Conservation (phyloP, 2,329 filamentous ascomycete species). For the Cadophora gregata region DNA sequence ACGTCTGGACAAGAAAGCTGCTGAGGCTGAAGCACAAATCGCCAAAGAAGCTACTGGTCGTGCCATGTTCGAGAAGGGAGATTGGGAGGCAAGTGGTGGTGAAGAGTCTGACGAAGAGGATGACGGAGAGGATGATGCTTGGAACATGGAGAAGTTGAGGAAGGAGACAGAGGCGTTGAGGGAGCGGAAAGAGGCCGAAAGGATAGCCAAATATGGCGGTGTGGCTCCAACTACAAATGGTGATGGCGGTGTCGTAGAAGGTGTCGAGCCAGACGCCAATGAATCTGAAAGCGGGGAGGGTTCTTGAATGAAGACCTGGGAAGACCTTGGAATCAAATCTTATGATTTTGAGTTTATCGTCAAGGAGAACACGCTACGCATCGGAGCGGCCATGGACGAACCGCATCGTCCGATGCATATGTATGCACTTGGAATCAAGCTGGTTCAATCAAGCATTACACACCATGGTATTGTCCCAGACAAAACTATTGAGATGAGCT, state of each 20-base stretch:
- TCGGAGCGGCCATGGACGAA: background rate
- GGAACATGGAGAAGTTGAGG: conserved; percentile 83
- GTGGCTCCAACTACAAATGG: conserved; percentile 16
- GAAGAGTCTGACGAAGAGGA: conserved; percentile 51
- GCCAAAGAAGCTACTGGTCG: conserved; percentile 96
- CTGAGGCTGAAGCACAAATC: conserved; percentile 86
- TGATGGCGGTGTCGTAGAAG: conserved; percentile 6
- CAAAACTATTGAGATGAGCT: background rate
- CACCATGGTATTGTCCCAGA: background rate
- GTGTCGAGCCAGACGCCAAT: conserved; percentile 15
- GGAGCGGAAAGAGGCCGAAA: conserved; percentile 79
- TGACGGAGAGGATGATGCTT: conserved; percentile 59
- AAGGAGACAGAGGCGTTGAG: conserved; percentile 82
- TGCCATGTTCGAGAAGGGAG: conserved; percentile 94
- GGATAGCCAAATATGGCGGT: conserved; percentile 46
- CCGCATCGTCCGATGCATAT: background rate
- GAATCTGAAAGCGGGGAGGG: conserved; percentile 16
- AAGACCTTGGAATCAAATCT: conserved; percentile 3
- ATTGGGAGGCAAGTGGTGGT: conserved; percentile 77
- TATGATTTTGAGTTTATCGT: conserved; percentile 25
- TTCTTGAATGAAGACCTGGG: background rate
- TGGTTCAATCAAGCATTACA: conserved; percentile 1
- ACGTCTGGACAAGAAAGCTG: conserved; percentile 91
- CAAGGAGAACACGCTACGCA: conserved; percentile 9
- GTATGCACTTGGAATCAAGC: conserved; percentile 3